phyloP scores from a whole-genome alignment of 1,284 basidiomycete species.

The Tetrapyrgos nigripes region DNA sequence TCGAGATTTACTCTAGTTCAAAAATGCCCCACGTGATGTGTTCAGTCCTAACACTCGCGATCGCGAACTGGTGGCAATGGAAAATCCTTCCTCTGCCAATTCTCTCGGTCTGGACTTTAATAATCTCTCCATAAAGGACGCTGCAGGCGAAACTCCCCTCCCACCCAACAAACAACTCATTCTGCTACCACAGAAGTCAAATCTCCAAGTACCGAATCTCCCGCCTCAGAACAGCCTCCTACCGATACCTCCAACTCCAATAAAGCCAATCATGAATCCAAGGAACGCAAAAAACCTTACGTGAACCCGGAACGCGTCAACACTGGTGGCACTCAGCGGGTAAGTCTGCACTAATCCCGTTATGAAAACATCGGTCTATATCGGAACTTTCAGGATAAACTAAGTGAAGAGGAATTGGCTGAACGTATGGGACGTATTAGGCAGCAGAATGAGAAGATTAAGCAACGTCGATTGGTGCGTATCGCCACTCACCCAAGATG shows the following conservation, averaged over 20 bases:
- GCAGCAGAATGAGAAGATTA: conserved; percentile 83
- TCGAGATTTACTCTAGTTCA: no score
- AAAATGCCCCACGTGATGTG: no score
- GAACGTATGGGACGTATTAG: conserved; percentile 78
- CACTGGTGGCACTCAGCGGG: conserved; percentile 77
- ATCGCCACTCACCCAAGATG: conserved; percentile 1
- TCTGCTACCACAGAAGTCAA: conserved; percentile 20
- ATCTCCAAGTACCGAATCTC: neutral
- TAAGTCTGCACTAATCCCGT: conserved; percentile 38
- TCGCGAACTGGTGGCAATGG: no score
- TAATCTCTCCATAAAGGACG: conserved; percentile 42
- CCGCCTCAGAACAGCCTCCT: neutral
- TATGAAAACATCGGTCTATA: conserved; percentile 1
- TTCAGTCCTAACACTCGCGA: neutral
- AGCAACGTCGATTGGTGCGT: conserved; percentile 69
- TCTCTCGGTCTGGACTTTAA: conserved; percentile 74
- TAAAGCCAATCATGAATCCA: conserved; percentile 20
- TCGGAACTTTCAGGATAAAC: conserved; percentile 65
- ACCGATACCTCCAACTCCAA: conserved; percentile 1
- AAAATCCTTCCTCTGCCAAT: conserved; percentile 50
- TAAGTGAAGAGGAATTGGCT: conserved; percentile 72
- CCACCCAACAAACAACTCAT: conserved; percentile 14
- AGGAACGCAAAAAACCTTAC: conserved; percentile 67
- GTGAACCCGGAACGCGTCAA: conserved; percentile 79
- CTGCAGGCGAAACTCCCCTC: conserved; percentile 14